Evolutionary conservation across 2,329 filamentous ascomycete species (phyloP), one percentile per base, ranked within the genome.

Genomic region (Paecilomyces fulvus): DNA sequence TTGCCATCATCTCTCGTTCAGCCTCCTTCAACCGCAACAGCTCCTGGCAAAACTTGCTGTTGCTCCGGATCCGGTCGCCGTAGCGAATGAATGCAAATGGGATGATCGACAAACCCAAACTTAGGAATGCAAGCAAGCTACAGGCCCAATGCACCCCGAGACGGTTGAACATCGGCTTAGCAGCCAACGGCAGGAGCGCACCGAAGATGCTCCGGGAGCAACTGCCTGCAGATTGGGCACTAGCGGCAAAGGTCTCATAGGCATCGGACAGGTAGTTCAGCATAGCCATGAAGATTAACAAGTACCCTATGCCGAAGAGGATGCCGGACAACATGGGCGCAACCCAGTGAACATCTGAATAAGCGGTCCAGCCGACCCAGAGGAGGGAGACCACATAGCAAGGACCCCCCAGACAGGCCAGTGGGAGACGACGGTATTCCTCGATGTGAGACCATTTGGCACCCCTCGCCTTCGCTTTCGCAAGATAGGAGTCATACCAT

Each of bases 371-470:
- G 43, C 68, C 70, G 10, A 70, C 62, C 85, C 50, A 81, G 67
- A 49, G 85, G 75, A 55, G 81, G 76, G 4, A 82, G 78, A 68
- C 56, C 1, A 66, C 66, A 53, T 64, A 67, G 46, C 88, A 72
- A 0, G 87, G 86, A 0, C 87, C 86, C 1, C 85, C 88, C 25
- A 89, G 62, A 65, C 82, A 86, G 2, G 87, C 88, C 2, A 90
- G 77, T 0, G 88, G 87, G 0, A 91, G 75, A 1, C 88, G 81
- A 2, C 83, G 79, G 66, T 83, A 88, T 67, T 90, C 67, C 60
- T 68, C 63, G 37, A 67, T 86, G 25, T 73, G 71, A 0, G 82
- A 75, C 85, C 87, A 90, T 0, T 75, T 62, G 1, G 77, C 79
- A 30, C 77, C 69, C 11, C 71, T 68, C 6, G 69, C 69, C 61